Conservation (phyloP, 495 filamentous ascomycete species). For the Physcia stellaris region DNA sequence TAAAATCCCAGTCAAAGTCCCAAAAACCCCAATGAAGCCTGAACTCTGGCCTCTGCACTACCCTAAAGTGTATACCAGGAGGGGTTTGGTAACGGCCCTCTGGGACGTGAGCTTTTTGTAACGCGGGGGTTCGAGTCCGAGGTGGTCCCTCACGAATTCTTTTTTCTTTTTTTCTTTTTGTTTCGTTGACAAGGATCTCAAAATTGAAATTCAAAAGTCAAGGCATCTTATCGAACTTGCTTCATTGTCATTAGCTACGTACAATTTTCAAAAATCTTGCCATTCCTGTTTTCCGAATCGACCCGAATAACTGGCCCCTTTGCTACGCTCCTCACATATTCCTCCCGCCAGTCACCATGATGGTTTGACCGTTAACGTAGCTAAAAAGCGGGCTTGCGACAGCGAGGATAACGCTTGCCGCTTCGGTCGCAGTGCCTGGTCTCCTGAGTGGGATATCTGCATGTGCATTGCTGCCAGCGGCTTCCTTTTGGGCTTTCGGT, state of each 20-base stretch:
- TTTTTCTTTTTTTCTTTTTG: neutral
- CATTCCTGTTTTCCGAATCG: neutral
- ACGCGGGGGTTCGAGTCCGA: too few relatives aligned
- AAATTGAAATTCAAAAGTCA: neutral
- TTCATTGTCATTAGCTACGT: neutral
- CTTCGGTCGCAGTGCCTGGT: conserved; percentile 64
- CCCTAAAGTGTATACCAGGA: too few relatives aligned
- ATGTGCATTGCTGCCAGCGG: conserved; percentile 24
- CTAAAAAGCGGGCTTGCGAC: conserved; percentile 66
- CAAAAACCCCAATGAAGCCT: too few relatives aligned
- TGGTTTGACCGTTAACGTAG: conserved; percentile 75
- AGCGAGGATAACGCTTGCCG: conserved; percentile 64
- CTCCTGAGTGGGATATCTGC: conserved; percentile 64
- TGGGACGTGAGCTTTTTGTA: too few relatives aligned
- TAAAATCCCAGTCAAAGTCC: neutral
- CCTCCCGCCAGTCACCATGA: conserved; percentile 21
- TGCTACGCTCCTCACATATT: neutral
- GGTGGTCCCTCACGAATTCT: neutral
- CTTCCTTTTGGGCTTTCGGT: conserved; percentile 38
- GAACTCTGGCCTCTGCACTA: too few relatives aligned
- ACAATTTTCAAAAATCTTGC: neutral
- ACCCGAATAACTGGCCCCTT: neutral
- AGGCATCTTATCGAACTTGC: neutral
- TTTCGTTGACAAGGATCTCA: neutral
- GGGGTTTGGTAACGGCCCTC: too few relatives aligned